Base-by-base conservation (phyloP, 192 early-diverging fungal species). In the Lobosporangium transversale region DNA sequence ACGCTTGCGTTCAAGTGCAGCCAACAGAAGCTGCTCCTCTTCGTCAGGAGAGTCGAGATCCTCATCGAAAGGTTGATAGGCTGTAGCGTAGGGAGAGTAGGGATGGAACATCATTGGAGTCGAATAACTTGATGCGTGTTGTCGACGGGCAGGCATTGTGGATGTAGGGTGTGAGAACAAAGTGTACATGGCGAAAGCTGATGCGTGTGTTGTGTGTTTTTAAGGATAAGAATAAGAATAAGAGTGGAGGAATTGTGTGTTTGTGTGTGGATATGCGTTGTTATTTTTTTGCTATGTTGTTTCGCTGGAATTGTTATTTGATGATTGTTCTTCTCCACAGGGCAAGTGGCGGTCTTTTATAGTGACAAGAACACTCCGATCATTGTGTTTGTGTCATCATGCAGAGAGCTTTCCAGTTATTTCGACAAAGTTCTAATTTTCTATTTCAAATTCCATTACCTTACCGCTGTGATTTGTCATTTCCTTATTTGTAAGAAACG, bases 1-100 rank as follows among this genome's bases (percentile, higher is more conserved):
- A 21, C 63, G 71, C 18, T 76, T 76, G 33, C 64, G 71, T 24
- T 76, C 71, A 42, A 76, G 64, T 3, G 71, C 71, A 17, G 71
- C 71, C 10, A 64, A 42, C 14, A 76, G 58, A 53, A 76, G 58
- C 18, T 66, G 62, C 24, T 76, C 71, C 45, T 76, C 71, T 31
- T 76, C 71, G 15, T 58, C 49, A 14, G 23, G 27, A n/a, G 26
- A 29, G 6, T 48, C 49, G 21, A 24, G 36, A 15, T 27, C 37
- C 8, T 40, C 37, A 7, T 40, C 8, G 37, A 40, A 7, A 10
- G 37, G 37, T 14, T 40, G 37, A 43, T n/a, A 52, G n/a, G 35
- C 45, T 20, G 32, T 14, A 40, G 14, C 14, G n/a, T n/a, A n/a
- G n/a, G n/a, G n/a, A 14, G 37, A 4, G 53, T 24, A 58, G 7